Evolutionary conservation across 2,329 filamentous ascomycete species (phyloP).

Genomic region (Aspergillus jensenii): DNA sequence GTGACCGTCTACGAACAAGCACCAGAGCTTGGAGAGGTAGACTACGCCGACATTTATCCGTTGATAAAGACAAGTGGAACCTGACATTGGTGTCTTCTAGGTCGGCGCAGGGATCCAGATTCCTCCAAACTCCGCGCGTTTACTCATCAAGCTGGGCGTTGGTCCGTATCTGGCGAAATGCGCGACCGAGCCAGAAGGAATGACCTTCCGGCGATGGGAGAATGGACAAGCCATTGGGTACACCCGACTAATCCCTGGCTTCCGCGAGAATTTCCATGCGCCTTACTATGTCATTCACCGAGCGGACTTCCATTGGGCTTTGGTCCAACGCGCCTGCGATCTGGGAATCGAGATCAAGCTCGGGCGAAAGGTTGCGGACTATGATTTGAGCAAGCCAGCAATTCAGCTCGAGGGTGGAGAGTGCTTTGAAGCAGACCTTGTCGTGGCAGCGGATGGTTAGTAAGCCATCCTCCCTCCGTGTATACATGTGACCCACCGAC

Average conservation of each 20-base stretch:
- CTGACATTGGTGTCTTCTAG: too few species aligned
- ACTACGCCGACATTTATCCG: too few species aligned
- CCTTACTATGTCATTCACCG: conserved; percentile 52
- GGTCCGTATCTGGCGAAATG: conserved; percentile 23
- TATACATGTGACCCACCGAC: too few species aligned
- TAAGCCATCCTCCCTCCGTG: too few species aligned
- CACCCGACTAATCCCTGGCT: conserved; percentile 31
- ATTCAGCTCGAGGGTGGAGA: conserved; percentile 11
- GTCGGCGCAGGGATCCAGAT: conserved; percentile 40
- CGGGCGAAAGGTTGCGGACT: conserved; percentile 14
- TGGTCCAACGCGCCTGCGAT: conserved; percentile 16
- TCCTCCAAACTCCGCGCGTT: conserved; percentile 43
- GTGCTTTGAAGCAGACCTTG: conserved; percentile 12
- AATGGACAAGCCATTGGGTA: conserved; percentile 41
- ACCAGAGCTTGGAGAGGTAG: conserved; percentile 37
- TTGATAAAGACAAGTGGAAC: too few species aligned
- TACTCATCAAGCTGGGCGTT: conserved; percentile 42
- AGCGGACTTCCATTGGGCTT: conserved; percentile 44
- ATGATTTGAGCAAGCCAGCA: conserved; percentile 9
- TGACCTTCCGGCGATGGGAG: conserved; percentile 33
- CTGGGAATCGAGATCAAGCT: conserved; percentile 18
- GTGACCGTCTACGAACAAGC: conserved; percentile 33
- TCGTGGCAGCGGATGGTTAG: conserved; percentile 24
- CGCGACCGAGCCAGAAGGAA: conserved; percentile 31
- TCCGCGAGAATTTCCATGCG: conserved; percentile 32